Evolutionary conservation across 148 eudicot species (phyloP), one percentile per base, ranked within the genome.

Genomic region (Rhododendron henanense): DNA sequence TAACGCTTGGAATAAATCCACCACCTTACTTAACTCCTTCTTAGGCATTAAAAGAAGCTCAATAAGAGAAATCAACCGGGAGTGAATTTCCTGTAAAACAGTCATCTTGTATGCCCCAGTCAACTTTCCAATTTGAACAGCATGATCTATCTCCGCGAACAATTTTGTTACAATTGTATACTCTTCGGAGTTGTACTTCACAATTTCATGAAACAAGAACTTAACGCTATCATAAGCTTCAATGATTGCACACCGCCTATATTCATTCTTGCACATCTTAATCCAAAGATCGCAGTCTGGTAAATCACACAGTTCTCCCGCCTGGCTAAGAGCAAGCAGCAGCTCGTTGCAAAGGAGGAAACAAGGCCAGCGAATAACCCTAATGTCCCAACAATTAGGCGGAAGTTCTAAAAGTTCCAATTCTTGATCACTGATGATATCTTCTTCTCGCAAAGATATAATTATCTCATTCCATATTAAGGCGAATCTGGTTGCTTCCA

Each of bases 301-400:
- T 44, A 88, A 84, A 87, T 89, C 88, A 10, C 83, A 92, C 83
- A 89, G 85, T 88, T 92, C 96, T 37, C 83, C 86, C 0, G 97
- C 99, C 86, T 96, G 97, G 82, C 89, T 90, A 76, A 96, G 90
- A 85, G 98, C 94, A 11, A 96, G 94, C 69, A 94, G 92, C 57
- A 96, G 94, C 94, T 96, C 99, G 73, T 96, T 95, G 89, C 95
- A 92, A 10, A 96, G 93, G 61, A 96, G 94, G 79, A 89, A 76
- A 89, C 99, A 95, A 5, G 99, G 99, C 99, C 99, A 96, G 15
- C 99, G 97, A 89, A 96, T 85, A 83, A 96, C 99, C 84, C 90
- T 93, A 15, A 96, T 95, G 1, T 87, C 90, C 99, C 99, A 96
- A 87, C 93, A 89, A 81, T 93, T 96, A 14, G 94, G 98, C 1